phyloP scores from a whole-genome alignment of 179 eudicot genomes.

The Nepenthes alata region DNA sequence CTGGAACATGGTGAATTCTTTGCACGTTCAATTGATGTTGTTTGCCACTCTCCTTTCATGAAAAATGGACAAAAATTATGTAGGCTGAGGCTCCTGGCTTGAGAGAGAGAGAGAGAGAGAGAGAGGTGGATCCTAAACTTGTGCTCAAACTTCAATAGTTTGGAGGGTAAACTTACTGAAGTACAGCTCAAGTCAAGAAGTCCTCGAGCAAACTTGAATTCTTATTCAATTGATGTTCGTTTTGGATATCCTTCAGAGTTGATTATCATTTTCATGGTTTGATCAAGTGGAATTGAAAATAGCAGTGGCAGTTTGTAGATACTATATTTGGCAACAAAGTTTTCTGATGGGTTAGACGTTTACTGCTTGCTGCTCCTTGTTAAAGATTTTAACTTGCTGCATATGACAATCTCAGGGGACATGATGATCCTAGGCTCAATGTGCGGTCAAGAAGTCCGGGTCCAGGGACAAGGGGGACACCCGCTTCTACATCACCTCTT shows the following conservation, averaged over 20 bases:
- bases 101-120: too few species aligned
- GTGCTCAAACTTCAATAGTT: too few species aligned
- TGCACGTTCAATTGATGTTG: too few species aligned
- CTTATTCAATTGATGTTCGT: constrained; percentile 1
- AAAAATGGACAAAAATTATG: not conserved
- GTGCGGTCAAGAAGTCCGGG: constrained; percentile 61
- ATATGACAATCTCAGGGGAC: constrained; percentile 25
- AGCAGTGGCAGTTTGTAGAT: too few species aligned
- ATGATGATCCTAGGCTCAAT: constrained; percentile 28
- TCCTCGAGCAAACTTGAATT: too few species aligned
- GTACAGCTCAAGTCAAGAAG: too few species aligned
- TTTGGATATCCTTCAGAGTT: not conserved
- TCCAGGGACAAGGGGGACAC: constrained; percentile 42
- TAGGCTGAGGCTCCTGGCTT: not conserved
- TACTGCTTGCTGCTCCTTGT: not conserved
- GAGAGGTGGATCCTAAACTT: too few species aligned
- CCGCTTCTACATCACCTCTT: constrained; percentile 56
- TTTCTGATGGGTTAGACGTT: too few species aligned
- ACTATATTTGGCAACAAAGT: too few species aligned
- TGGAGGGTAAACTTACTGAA: not conserved
- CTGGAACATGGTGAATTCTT: too few species aligned
- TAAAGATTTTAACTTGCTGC: constrained; percentile 3
- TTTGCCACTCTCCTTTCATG: too few species aligned
- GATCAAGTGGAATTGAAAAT: too few species aligned
- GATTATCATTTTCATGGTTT: not conserved